Percentiles rank a stretch among this genome's conserved stretches.
Conservation (phyloP, 306 rosid genomes). For the Vigna angularis region DNA sequence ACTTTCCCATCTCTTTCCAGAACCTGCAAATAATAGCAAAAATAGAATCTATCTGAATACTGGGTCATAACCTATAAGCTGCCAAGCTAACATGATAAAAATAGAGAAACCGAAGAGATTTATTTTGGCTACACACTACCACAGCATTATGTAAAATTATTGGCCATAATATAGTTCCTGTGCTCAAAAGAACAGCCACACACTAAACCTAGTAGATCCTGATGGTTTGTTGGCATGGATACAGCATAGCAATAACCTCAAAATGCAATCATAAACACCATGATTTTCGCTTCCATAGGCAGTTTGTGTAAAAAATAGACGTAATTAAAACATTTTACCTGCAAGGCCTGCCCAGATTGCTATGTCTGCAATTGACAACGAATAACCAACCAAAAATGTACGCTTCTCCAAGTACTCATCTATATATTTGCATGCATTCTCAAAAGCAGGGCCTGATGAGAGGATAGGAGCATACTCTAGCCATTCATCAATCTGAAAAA, state of each 20-base stretch:
- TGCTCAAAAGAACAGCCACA: constrained; percentile 19
- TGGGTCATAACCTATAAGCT: neutral
- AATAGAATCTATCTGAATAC: neutral
- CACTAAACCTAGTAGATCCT: neutral
- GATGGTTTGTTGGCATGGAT: neutral
- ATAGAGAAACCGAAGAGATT: neutral
- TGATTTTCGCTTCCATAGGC: constrained; percentile 18
- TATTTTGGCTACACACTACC: neutral
- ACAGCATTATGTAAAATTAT: neutral
- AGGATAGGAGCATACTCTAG: constrained; percentile 77
- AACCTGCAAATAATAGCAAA: constrained; percentile 52
- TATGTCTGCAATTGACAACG: constrained; percentile 81
- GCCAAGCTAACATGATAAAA: constrained; percentile 28
- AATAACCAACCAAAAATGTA: constrained; percentile 66
- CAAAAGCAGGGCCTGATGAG: constrained; percentile 83
- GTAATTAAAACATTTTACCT: constrained; percentile 53
- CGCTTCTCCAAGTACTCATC: constrained; percentile 69
- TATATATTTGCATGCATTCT: constrained; percentile 74
- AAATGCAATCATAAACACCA: neutral
- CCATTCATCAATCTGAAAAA: constrained; percentile 79
- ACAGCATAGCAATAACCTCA: constrained; percentile 29
- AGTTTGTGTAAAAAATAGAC: constrained; percentile 14
- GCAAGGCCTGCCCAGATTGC: constrained; percentile 90
- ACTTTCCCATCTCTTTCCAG: constrained; percentile 95
- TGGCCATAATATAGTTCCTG: neutral